Evolutionary conservation across 768 basidiomycete genomes (phyloP).

Genomic region (Podaxis sp.): DNA sequence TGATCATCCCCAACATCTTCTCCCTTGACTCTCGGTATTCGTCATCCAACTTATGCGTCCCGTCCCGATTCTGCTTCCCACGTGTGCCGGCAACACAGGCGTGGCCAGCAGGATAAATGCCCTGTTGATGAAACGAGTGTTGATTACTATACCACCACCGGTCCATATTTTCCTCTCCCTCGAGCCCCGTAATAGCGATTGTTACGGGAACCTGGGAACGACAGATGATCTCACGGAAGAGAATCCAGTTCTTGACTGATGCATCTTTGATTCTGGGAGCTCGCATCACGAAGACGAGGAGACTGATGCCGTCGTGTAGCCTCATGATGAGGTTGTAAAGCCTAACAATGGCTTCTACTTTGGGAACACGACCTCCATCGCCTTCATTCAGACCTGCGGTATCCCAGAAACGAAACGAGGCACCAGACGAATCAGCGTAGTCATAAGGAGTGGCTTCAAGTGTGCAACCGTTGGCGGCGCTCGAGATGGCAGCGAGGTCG

Average conservation of each 20-base stretch:
- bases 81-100: constrained; percentile 39
- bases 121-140: constrained; percentile 26
- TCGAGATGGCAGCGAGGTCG: constrained; percentile 29
- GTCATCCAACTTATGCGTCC: constrained; percentile 8
- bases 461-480: constrained; percentile 31
- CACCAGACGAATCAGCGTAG: constrained; percentile 23
- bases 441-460: too few relatives aligned
- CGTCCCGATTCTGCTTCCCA: constrained; percentile 23
- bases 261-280: constrained; percentile 36
- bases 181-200: constrained; percentile 39
- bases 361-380: constrained; percentile 20
- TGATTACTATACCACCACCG: constrained; percentile 33
- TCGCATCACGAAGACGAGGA: constrained; percentile 40
- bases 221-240: constrained; percentile 39
- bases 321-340: constrained; percentile 32
- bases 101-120: constrained; percentile 29
- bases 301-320: constrained; percentile 34
- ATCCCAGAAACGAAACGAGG: constrained; percentile 32
- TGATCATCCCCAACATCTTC: constrained; percentile 9
- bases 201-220: constrained; percentile 35
- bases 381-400: constrained; percentile 42
- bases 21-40: constrained; percentile 8
- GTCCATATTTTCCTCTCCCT: constrained; percentile 27
- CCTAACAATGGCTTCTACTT: constrained; percentile 22
- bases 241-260: constrained; percentile 35